Conservation (phyloP, 768 basidiomycete species). For the Atractiella rhizophila region DNA sequence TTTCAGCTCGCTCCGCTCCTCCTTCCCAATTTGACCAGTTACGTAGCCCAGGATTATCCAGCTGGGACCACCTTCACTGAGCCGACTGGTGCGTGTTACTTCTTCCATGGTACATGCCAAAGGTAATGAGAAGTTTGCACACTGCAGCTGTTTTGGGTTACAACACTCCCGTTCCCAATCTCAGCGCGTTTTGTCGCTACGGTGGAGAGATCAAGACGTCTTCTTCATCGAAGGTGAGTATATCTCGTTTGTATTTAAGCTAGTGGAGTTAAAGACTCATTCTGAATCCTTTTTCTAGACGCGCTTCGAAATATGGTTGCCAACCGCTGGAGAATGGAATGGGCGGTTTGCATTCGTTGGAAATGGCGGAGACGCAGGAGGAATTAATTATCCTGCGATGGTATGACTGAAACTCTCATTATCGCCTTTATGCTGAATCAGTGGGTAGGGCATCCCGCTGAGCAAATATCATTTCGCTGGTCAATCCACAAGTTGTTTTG, state of each 20-base stretch:
- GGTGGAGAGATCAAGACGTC: conserved; percentile 13
- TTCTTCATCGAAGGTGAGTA: no score
- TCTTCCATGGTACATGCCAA: neutral
- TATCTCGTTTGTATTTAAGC: no score
- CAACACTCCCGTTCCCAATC: conserved; percentile 5
- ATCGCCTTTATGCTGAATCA: no score
- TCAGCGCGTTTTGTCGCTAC: conserved; percentile 13
- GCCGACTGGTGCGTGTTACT: no score
- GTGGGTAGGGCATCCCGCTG: no score
- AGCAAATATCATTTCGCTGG: no score
- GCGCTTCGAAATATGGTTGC: conserved; percentile 14
- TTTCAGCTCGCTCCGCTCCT: conserved; percentile 4
- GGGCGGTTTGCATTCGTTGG: conserved; percentile 7
- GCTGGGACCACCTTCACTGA: conserved; percentile 1
- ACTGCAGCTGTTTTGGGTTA: conserved; percentile 4
- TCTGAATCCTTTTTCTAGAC: conserved; percentile 5
- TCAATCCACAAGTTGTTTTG: no score
- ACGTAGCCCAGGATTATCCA: conserved; percentile 5
- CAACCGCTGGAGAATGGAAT: conserved; percentile 4
- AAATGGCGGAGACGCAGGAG: conserved; percentile 11
- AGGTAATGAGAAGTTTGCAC: neutral
- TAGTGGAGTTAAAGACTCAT: no score
- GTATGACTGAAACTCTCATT: conserved; percentile 1
- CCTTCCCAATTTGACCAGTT: conserved; percentile 6
- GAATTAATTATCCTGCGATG: conserved; percentile 11